These are phyloP conservation scores for Babesia bovis DNA, from an alignment of 169 alveolate genomes.

Conservation along the genomic window DNA sequence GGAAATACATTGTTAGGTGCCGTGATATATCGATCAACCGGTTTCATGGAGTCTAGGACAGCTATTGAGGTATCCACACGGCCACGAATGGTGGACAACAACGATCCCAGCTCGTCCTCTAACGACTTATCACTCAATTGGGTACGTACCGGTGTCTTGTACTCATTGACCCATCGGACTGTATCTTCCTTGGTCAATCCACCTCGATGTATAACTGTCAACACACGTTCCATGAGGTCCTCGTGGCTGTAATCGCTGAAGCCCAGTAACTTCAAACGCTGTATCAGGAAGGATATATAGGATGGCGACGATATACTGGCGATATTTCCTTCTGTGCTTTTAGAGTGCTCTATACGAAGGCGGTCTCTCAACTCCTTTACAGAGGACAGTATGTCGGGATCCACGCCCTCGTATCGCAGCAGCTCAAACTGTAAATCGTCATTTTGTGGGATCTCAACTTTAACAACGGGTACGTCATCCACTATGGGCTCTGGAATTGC, in stretches of 20 bases:
- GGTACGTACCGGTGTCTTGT: conserved; percentile 6
- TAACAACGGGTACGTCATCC: background rate
- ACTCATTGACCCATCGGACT: background rate
- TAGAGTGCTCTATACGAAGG: background rate
- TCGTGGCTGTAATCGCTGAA: background rate
- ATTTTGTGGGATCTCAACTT: background rate
- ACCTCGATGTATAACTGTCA: background rate
- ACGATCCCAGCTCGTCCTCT: background rate
- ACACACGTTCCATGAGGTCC: conserved; percentile 1
- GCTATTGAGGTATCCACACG: background rate
- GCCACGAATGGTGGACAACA: background rate
- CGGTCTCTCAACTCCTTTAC: conserved; percentile 3
- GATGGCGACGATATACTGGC: background rate
- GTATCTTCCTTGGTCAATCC: background rate
- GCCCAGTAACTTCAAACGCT: background rate
- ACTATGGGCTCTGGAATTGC: too few relatives aligned
- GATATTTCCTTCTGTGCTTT: background rate
- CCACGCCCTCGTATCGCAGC: conserved; percentile 30
- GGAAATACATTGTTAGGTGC: background rate
- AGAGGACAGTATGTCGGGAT: background rate
- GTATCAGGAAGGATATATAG: conserved; percentile 22
- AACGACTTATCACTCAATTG: conserved; percentile 8
- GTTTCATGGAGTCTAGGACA: conserved; percentile 17
- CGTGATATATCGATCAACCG: too few relatives aligned
- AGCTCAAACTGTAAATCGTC: conserved; percentile 32